These are phyloP conservation scores for Trichophaea hybrida DNA, from an alignment of 2,329 filamentous ascomycete genomes.

Conservation along the genomic window DNA sequence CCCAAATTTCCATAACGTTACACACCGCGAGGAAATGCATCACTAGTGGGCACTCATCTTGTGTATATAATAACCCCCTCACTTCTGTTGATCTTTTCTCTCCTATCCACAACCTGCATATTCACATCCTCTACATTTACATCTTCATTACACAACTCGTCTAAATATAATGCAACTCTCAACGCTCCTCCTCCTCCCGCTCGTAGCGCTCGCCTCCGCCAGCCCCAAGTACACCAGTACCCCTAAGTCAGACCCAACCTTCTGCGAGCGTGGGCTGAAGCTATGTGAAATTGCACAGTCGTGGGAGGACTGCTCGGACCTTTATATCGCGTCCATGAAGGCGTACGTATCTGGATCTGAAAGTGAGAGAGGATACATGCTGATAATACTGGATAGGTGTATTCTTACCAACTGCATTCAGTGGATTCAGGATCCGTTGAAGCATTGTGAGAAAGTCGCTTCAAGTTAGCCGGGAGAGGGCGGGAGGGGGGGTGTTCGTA, in stretches of 20 bases:
- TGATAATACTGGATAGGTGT: background rate
- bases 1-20: no score
- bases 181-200: background rate
- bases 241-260: background rate
- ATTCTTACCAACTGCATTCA: background rate
- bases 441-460: background rate
- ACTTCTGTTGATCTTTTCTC: no score
- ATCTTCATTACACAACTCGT: no score
- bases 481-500: background rate
- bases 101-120: no score
- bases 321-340: background rate
- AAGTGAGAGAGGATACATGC: background rate
- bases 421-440: background rate
- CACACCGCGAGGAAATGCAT: no score
- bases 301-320: constrained; percentile 1
- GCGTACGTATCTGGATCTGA: background rate
- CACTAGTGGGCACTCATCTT: no score
- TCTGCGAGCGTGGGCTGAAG: background rate
- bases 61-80: no score
- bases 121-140: no score
- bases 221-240: background rate
- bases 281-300: background rate
- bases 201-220: background rate
- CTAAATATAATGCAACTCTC: background rate
- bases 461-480: background rate